Evolutionary conservation across 2,329 filamentous ascomycete species (phyloP).

Genomic region (Xylaria arbuscula): DNA sequence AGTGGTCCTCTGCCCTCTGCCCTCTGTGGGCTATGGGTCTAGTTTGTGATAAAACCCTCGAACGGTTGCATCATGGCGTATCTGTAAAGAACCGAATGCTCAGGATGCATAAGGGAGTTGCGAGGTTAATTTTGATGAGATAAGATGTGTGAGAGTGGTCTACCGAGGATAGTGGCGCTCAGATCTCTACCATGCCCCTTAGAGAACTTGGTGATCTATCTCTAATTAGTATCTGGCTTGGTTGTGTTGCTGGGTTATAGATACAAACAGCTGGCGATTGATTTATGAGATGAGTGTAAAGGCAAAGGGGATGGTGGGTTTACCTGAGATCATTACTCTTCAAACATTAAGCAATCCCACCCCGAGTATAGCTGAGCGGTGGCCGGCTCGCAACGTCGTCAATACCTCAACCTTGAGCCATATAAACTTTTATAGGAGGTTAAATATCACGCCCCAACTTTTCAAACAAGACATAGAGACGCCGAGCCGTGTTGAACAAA

Average conservation of each 20-base stretch:
- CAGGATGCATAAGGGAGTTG: slow-evolving; percentile 26
- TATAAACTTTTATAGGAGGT: slow-evolving; percentile 25
- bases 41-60: slow-evolving; percentile 28
- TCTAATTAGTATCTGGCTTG: slow-evolving; percentile 28
- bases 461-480: slow-evolving; percentile 22
- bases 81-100: slow-evolving; percentile 26
- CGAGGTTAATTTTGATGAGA: slow-evolving; percentile 12
- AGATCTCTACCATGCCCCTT: slow-evolving; percentile 13
- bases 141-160: slow-evolving; percentile 10
- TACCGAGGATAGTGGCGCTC: slow-evolving; percentile 11
- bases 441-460: slow-evolving; percentile 30
- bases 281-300: slow-evolving; percentile 5
- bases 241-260: neutral
- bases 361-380: slow-evolving; percentile 23
- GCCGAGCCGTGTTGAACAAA: slow-evolving; percentile 28
- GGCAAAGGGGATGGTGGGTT: slow-evolving; percentile 23
- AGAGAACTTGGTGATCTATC: slow-evolving; percentile 25
- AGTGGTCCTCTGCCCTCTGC: slow-evolving; percentile 27
- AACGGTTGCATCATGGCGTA: slow-evolving; percentile 32
- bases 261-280: slow-evolving; percentile 19
- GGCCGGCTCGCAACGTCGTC: slow-evolving; percentile 28
- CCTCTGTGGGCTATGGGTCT: slow-evolving; percentile 30
- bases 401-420: slow-evolving; percentile 27
- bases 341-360: slow-evolving; percentile 10
- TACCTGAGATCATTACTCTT: slow-evolving; percentile 31